Evolutionary conservation across 2,329 filamentous ascomycete species (phyloP), one percentile per base, ranked within the genome.

Genomic region (Sporothrix phasma): DNA sequence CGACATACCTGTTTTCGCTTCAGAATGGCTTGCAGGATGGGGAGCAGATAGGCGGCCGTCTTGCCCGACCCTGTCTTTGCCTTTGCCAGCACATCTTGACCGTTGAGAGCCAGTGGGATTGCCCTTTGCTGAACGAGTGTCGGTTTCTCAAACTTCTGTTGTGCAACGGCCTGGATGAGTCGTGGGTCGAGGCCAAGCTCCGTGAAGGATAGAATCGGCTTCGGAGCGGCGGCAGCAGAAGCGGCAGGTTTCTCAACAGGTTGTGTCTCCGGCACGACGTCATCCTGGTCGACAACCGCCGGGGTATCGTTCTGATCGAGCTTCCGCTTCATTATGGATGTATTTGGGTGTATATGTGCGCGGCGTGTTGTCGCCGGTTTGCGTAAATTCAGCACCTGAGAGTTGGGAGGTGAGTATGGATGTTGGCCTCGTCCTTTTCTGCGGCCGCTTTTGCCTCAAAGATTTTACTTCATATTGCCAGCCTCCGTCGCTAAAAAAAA

Each of bases 61-160:
- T 99, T 99, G 69, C 94, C 94, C 3, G 92, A 96, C 13, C 94
- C 94, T 5, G 94, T 97, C 75, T 93, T 95, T 43, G 93, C 91
- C 72, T 93, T 92, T 63, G 92, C 92, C 45, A 97, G 80, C 56
- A 99, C 86, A 80, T 97, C 92, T 72, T 90, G 88, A 13, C 94
- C 93, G 68, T 92, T 86, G 19, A 97, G 80, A 24, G 90, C 91
- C 43, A 97, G 77, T 1, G 94, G 94, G 67, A 99, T 96, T 1
- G 90, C 90, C 75, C 88, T 88, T 47, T 85, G 83, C 76, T 99
- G 94, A 1, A 97, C 89, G 13, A 88, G 82, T n/a, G 94, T 97
- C 15, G 94, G 94, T 65, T 86, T 86, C 67, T 87, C 82, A 78
- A 92, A 97, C 74, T 88, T 87, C 75, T 94, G 88, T 73, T 89